A percentile compares a stretch with the other conserved stretches of the same genome.
Conservation (phyloP, 2,329 filamentous ascomycete species). For the Cercospora nicotianae region DNA sequence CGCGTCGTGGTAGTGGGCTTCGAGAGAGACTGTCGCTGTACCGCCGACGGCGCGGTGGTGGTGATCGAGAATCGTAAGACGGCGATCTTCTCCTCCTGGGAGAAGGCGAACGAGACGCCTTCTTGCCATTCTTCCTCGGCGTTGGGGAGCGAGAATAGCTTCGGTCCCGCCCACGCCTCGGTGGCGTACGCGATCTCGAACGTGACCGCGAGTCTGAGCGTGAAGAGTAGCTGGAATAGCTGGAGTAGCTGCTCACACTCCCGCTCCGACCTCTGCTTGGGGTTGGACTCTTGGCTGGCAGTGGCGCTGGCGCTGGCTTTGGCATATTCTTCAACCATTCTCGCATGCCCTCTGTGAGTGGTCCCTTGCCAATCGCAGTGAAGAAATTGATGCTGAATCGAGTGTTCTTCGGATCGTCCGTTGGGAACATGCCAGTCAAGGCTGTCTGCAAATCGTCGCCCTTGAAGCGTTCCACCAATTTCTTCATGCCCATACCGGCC, state of each 20-base stretch:
- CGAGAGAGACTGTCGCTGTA: constrained; percentile 23
- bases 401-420: constrained; percentile 83
- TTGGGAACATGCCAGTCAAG: constrained; percentile 85
- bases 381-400: constrained; percentile 99
- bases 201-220: constrained; percentile 36
- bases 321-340: constrained; percentile 86
- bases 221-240: constrained; percentile 69
- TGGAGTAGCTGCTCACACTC: constrained; percentile 73
- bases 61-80: constrained; percentile 33
- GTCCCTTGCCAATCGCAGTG: constrained; percentile 94
- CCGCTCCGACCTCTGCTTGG: constrained; percentile 60
- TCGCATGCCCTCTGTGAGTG: constrained; percentile 91
- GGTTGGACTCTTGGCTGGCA: constrained; percentile 50
- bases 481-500: constrained; percentile 81
- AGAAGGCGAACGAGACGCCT: constrained; percentile 24
- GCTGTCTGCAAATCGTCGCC: constrained; percentile 77
- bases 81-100: constrained; percentile 24
- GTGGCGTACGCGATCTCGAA: constrained; percentile 33
- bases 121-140: constrained; percentile 16
- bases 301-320: constrained; percentile 73
- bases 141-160: constrained; percentile 26
- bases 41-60: constrained; percentile 23
- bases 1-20: constrained; percentile 25
- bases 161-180: constrained; percentile 22
- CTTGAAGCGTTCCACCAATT: constrained; percentile 71